These are phyloP conservation scores for Pisolithus orientalis DNA, from an alignment of 768 basidiomycete genomes.

Conservation along the genomic window DNA sequence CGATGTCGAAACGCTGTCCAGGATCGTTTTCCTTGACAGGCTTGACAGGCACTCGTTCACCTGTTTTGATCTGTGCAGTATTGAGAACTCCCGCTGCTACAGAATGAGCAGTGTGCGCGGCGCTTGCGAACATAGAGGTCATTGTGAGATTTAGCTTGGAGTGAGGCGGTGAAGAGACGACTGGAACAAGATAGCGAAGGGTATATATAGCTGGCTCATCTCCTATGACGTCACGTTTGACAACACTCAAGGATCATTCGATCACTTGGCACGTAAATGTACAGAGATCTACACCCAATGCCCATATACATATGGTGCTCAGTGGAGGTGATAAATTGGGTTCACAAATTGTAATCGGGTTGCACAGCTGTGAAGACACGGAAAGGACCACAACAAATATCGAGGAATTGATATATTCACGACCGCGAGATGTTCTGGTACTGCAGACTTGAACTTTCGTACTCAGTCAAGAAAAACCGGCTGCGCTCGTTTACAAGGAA, in stretches of 20 bases:
- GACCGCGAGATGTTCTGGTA: conserved; percentile 84
- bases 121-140: conserved; percentile 41
- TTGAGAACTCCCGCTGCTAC: conserved; percentile 46
- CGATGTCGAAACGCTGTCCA: conserved; percentile 34
- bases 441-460: conserved; percentile 65
- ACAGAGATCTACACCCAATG: too few species aligned
- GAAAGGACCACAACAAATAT: neutral
- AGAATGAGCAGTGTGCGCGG: conserved; percentile 49
- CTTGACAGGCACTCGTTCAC: conserved; percentile 39
- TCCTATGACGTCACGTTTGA: conserved; percentile 3
- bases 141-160: conserved; percentile 23
- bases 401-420: conserved; percentile 27
- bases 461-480: conserved; percentile 68
- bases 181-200: neutral
- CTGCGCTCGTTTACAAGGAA: conserved; percentile 76
- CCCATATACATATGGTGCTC: too few species aligned
- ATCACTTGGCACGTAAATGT: neutral
- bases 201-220: neutral
- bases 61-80: conserved; percentile 34
- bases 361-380: neutral
- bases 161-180: neutral
- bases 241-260: neutral
- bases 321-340: too few species aligned
- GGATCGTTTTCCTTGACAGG: conserved; percentile 57
- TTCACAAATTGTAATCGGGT: neutral